Evolutionary conservation across 192 early-diverging fungal genomes (phyloP).

Genomic region (Phycomyces nitens): DNA sequence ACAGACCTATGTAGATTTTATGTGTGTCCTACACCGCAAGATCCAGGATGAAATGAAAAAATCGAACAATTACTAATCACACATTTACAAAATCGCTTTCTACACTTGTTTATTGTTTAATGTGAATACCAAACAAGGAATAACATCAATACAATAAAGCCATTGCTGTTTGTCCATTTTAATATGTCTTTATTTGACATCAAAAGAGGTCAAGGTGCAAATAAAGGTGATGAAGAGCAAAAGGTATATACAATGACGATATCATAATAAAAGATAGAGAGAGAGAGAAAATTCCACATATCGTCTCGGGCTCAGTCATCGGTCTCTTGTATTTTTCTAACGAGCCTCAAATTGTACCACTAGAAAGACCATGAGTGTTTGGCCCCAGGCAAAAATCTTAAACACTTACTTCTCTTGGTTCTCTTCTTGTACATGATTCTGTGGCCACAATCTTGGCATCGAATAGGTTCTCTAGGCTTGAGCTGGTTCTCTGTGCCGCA

Average conservation of each 20-base stretch:
- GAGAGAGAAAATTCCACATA: too few relatives aligned
- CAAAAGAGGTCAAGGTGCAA: too few relatives aligned
- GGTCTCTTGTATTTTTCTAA: slow-evolving; percentile 41
- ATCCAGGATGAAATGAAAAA: slow-evolving; percentile 74
- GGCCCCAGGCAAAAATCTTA: too few relatives aligned
- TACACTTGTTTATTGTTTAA: too few relatives aligned
- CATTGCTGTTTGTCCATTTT: too few relatives aligned
- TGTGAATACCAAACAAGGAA: too few relatives aligned
- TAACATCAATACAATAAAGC: too few relatives aligned
- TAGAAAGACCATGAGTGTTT: slow-evolving; percentile 11
- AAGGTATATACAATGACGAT: too few relatives aligned
- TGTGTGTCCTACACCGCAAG: slow-evolving; percentile 85
- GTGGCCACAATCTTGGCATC: slow-evolving; percentile 94
- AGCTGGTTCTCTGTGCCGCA: slow-evolving; percentile 89
- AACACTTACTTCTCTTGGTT: slow-evolving; percentile 78
- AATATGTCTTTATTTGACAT: too few relatives aligned
- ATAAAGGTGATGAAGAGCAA: too few relatives aligned
- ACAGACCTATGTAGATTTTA: slow-evolving; percentile 91
- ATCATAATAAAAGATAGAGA: too few relatives aligned
- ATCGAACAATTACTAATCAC: slow-evolving; percentile 15
- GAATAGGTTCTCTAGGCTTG: slow-evolving; percentile 92
- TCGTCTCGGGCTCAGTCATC: too few relatives aligned
- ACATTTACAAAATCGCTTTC: not conserved
- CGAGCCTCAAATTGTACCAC: slow-evolving; percentile 99
- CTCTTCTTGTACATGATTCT: slow-evolving; percentile 98